Conservation (phyloP, 176 grass and related monocot species). For the Saccharum spontaneum region DNA sequence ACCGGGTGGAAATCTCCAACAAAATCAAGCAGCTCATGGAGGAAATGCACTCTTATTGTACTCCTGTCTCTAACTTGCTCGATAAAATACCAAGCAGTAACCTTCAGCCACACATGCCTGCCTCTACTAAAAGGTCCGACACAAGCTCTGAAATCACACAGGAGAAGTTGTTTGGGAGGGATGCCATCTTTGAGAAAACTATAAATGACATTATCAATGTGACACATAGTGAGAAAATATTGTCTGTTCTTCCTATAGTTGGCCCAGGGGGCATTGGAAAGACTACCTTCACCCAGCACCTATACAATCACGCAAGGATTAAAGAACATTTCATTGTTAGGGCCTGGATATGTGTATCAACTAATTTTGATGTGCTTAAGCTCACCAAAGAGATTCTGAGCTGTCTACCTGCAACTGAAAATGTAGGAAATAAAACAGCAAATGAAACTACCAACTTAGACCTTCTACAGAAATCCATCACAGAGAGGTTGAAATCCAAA, state of each 20-base stretch:
- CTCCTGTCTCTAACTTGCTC: not conserved
- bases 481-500: not conserved
- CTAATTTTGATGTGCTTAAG: constrained; percentile 28
- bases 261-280: constrained; percentile 49
- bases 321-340: not conserved
- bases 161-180: not conserved
- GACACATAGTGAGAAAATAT: not conserved
- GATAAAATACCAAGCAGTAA: too few species aligned
- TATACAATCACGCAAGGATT: not conserved
- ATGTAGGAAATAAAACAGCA: not conserved
- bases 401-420: not conserved
- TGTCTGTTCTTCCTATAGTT: constrained; percentile 38
- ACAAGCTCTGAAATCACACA: not conserved
- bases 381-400: constrained; percentile 22
- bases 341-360: constrained; percentile 37
- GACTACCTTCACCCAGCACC: constrained; percentile 42
- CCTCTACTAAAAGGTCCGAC: not conserved
- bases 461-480: not conserved
- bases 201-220: not conserved
- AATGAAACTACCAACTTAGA: not conserved
- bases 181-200: not conserved
- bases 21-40: not conserved
- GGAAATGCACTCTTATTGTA: not conserved
- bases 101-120: not conserved
- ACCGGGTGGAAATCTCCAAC: not conserved